These are phyloP conservation scores for Cyberlindnera bimundalis DNA, from an alignment of 805 yeast genomes.

Conservation along the genomic window DNA sequence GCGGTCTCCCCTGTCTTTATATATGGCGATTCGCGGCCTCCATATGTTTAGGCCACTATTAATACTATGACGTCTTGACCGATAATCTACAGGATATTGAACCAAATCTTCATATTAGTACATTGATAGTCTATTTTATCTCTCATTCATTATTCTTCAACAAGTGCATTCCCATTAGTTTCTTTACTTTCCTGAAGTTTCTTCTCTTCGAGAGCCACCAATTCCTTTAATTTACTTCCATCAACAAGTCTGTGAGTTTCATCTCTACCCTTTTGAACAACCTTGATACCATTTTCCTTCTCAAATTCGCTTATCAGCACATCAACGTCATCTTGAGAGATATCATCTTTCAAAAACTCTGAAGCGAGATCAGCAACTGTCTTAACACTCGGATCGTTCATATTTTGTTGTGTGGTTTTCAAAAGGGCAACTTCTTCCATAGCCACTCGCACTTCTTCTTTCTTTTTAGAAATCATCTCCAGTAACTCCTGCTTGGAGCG, in stretches of 20 bases:
- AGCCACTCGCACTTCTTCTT: constrained; percentile 4
- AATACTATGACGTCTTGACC: no score
- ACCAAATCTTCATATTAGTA: no score
- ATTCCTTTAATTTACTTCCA: not conserved
- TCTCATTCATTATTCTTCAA: no score
- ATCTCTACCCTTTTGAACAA: constrained; percentile 9
- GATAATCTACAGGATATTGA: no score
- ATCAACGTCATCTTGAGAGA: constrained; percentile 17
- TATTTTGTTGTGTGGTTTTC: not conserved
- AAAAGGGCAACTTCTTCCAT: constrained; percentile 5
- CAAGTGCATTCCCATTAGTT: constrained; percentile 4
- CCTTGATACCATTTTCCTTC: constrained; percentile 16
- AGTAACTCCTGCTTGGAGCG: constrained; percentile 12
- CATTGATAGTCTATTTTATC: no score
- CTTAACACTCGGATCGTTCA: not conserved
- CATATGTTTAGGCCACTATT: no score
- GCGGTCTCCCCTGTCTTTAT: no score
- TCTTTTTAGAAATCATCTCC: constrained; percentile 9
- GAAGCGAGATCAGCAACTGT: constrained; percentile 7
- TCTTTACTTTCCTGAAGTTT: constrained; percentile 1
- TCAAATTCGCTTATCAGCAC: constrained; percentile 15
- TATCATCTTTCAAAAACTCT: constrained; percentile 20
- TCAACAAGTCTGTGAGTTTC: constrained; percentile 8
- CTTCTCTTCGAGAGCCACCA: constrained; percentile 1
- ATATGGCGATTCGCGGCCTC: no score